These are phyloP conservation scores for Pleodorina starrii DNA, from an alignment of 139 green algal species.

Conservation along the genomic window DNA sequence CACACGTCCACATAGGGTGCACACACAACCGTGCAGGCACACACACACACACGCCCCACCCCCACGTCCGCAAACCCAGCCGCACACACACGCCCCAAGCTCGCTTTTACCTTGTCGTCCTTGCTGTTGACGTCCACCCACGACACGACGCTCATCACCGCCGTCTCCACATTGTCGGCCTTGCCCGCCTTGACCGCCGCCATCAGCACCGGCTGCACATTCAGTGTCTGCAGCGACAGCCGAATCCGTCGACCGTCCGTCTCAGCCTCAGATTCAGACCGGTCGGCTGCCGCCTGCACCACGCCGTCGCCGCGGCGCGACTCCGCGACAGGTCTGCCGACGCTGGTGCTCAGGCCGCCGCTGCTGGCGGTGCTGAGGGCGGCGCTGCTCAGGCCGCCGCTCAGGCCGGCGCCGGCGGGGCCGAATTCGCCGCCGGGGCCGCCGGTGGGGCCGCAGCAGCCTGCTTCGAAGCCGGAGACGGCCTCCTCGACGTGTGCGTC, in stretches of 20 bases:
- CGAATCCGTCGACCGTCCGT: neutral
- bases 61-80: too few relatives aligned
- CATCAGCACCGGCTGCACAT: constrained; percentile 20
- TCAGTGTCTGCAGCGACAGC: constrained; percentile 17
- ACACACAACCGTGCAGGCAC: too few relatives aligned
- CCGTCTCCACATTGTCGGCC: constrained; percentile 31
- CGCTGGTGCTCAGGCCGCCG: neutral
- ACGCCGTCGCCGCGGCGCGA: too few relatives aligned
- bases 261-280: too few relatives aligned
- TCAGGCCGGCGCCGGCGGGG: neutral
- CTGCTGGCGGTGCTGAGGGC: neutral
- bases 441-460: neutral
- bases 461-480: neutral
- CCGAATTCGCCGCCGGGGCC: too few relatives aligned
- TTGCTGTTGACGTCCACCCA: constrained; percentile 36
- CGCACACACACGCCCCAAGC: too few relatives aligned
- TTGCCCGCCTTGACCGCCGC: constrained; percentile 34
- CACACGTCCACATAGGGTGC: too few relatives aligned
- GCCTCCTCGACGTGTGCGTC: neutral
- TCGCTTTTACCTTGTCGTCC: constrained; percentile 25
- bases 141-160: neutral
- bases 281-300: too few relatives aligned
- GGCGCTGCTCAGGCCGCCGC: neutral
- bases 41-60: too few relatives aligned
- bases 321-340: neutral